Percentiles rank a stretch among this genome's conserved stretches.
Evolutionary conservation across 1,284 basidiomycete genomes (phyloP).

Genomic region (Microbotryum saponariae): DNA sequence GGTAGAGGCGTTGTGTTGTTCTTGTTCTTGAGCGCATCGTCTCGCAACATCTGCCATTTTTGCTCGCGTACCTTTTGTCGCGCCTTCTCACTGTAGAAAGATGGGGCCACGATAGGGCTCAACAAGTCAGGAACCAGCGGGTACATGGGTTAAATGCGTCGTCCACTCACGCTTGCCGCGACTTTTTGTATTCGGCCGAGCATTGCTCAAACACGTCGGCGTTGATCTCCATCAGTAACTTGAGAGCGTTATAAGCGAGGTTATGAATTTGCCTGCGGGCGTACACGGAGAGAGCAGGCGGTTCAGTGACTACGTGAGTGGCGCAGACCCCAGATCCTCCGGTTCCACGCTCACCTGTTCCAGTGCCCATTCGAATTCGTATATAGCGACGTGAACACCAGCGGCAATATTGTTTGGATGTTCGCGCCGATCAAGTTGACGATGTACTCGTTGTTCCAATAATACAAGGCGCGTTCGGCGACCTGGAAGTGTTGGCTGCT

Average conservation of each 20-base stretch:
- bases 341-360: slow-evolving; percentile 71
- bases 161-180: slow-evolving; percentile 64
- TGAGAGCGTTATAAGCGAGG: slow-evolving; percentile 98
- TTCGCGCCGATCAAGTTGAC: slow-evolving; percentile 99
- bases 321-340: background rate
- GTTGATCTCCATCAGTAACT: slow-evolving; percentile 99
- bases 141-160: background rate
- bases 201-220: slow-evolving; percentile 80
- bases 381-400: slow-evolving; percentile 97
- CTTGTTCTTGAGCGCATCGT: slow-evolving; percentile 32
- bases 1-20: slow-evolving; percentile 15
- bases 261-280: slow-evolving; percentile 77
- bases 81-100: slow-evolving; percentile 28
- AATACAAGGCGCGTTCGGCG: slow-evolving; percentile 83
- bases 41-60: slow-evolving; percentile 32
- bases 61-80: slow-evolving; percentile 29
- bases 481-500: slow-evolving; percentile 99
- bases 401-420: slow-evolving; percentile 76
- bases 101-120: background rate
- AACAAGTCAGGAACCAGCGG: background rate
- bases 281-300: no score
- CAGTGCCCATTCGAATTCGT: slow-evolving; percentile 96
- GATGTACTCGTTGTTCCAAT: slow-evolving; percentile 99
- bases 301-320: slow-evolving; percentile 3
- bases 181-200: slow-evolving; percentile 87